Percentiles rank a stretch among this genome's conserved stretches.
phyloP scores from a whole-genome alignment of 2,329 filamentous ascomycete genomes.

The Teratosphaeria destructans region DNA sequence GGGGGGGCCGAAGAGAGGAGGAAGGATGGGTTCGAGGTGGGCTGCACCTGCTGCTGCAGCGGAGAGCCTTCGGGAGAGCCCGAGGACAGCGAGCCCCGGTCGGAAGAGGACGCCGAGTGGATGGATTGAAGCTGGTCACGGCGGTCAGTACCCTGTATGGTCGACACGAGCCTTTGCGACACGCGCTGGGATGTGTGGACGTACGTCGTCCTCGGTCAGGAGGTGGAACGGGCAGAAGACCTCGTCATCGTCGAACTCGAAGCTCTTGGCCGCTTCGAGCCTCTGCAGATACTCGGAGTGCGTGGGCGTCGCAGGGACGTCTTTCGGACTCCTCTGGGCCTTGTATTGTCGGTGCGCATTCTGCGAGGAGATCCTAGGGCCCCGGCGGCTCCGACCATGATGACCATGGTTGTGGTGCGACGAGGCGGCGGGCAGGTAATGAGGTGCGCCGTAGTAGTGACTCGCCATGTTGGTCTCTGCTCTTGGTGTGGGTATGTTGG shows the following conservation, averaged over 20 bases:
- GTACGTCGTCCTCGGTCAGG: slow-evolving; percentile 86
- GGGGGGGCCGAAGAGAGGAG: slow-evolving; percentile 54
- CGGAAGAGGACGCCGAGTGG: slow-evolving; percentile 68
- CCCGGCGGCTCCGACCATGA: slow-evolving; percentile 77
- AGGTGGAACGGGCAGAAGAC: slow-evolving; percentile 84
- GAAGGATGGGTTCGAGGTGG: slow-evolving; percentile 52
- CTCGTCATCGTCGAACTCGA: slow-evolving; percentile 91
- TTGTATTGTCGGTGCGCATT: slow-evolving; percentile 73
- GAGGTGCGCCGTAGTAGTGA: slow-evolving; percentile 39
- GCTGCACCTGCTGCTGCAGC: slow-evolving; percentile 68
- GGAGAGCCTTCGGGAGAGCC: slow-evolving; percentile 88
- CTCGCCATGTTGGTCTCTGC: slow-evolving; percentile 31
- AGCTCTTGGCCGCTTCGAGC: slow-evolving; percentile 85
- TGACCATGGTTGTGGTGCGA: slow-evolving; percentile 57
- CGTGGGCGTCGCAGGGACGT: slow-evolving; percentile 66
- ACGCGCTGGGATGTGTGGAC: slow-evolving; percentile 13
- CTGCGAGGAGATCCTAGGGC: slow-evolving; percentile 70
- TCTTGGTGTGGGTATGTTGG: neutral
- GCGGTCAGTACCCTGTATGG: slow-evolving; percentile 20
- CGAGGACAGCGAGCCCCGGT: slow-evolving; percentile 89
- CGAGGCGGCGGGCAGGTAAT: slow-evolving; percentile 39
- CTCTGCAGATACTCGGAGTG: slow-evolving; percentile 71
- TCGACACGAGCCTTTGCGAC: slow-evolving; percentile 12
- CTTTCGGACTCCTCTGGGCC: slow-evolving; percentile 74
- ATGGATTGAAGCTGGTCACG: slow-evolving; percentile 70